phyloP scores from a whole-genome alignment of 2,329 filamentous ascomycete species.

The Spiromastix sp. region DNA sequence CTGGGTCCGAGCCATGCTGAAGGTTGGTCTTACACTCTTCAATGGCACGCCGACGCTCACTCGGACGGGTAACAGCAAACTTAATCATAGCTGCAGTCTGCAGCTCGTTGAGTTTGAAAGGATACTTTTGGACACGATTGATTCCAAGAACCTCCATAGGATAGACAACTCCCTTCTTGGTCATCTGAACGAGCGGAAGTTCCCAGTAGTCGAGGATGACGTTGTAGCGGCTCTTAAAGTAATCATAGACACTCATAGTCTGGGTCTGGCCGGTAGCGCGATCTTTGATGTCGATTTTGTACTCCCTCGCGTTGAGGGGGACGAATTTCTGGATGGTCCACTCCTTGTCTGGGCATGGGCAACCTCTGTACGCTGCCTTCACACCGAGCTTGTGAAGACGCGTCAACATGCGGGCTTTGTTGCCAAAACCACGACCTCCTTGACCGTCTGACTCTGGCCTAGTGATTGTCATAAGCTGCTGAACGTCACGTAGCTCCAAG shows the following conservation, averaged over 20 bases:
- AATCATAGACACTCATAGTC: conserved; percentile 49
- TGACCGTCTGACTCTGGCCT: conserved; percentile 15
- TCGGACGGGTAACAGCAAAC: conserved; percentile 73
- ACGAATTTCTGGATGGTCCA: conserved; percentile 44
- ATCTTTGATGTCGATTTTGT: conserved; percentile 33
- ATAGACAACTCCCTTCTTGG: conserved; percentile 41
- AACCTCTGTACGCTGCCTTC: conserved; percentile 25
- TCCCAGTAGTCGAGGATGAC: conserved; percentile 34
- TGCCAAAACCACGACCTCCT: conserved; percentile 12
- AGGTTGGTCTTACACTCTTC: conserved; percentile 56
- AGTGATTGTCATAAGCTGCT: conserved; percentile 19
- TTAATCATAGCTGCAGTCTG: conserved; percentile 86
- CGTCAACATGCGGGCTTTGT: conserved; percentile 14
- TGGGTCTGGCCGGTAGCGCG: conserved; percentile 29
- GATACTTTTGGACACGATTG: conserved; percentile 46
- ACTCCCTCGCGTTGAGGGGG: conserved; percentile 30
- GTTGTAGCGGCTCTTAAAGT: conserved; percentile 45
- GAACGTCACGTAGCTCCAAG: conserved; percentile 20
- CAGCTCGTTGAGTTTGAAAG: conserved; percentile 46
- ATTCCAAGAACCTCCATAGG: conserved; percentile 48
- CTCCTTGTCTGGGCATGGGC: conserved; percentile 24
- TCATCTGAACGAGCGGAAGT: conserved; percentile 50
- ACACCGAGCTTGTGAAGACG: conserved; percentile 29
- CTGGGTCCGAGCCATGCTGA: conserved; percentile 57
- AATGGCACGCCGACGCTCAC: conserved; percentile 58